Evolutionary conservation across 2,329 filamentous ascomycete genomes (phyloP).

Genomic region (Fusarium sterilihyphosum): DNA sequence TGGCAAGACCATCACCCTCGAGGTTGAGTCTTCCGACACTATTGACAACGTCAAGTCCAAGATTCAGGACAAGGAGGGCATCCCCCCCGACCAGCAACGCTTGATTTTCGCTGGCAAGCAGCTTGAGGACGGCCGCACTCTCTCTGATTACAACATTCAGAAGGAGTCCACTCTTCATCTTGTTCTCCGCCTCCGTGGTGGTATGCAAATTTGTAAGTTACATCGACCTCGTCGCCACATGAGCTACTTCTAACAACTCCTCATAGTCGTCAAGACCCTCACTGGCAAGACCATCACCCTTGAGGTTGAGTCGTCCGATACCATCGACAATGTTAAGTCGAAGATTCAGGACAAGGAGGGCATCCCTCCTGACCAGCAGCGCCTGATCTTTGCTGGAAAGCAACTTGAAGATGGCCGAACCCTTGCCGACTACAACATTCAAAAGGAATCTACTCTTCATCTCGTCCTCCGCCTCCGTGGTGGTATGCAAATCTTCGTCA

Average conservation of each 20-base stretch:
- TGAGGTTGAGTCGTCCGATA: conserved; percentile 88
- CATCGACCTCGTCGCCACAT: background rate
- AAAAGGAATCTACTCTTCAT: conserved; percentile 90
- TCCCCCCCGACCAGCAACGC: conserved; percentile 95
- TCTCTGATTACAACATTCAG: conserved; percentile 67
- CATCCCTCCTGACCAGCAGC: conserved; percentile 94
- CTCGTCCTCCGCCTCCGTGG: conserved; percentile 87
- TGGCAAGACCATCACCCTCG: conserved; percentile 65
- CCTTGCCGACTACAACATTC: conserved; percentile 92
- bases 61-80: conserved; percentile 99
- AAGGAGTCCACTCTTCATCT: conserved; percentile 77
- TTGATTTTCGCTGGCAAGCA: conserved; percentile 98
- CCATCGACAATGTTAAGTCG: conserved; percentile 95
- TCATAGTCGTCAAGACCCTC: conserved; percentile 77
- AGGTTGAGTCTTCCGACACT: conserved; percentile 90
- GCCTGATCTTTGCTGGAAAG: conserved; percentile 94
- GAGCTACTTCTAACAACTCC: conserved; percentile 23
- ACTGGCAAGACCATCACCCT: conserved; percentile 96
- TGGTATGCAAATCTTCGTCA: conserved; percentile 91
- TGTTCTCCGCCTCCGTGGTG: conserved; percentile 75
- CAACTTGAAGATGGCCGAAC: conserved; percentile 95
- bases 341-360: conserved; percentile 99
- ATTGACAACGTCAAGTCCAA: conserved; percentile 98
- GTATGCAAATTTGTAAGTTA: conserved; percentile 72
- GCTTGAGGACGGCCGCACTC: conserved; percentile 82